phyloP scores from a whole-genome alignment of 1,284 basidiomycete genomes.

The Ceratobasidium sp. region DNA sequence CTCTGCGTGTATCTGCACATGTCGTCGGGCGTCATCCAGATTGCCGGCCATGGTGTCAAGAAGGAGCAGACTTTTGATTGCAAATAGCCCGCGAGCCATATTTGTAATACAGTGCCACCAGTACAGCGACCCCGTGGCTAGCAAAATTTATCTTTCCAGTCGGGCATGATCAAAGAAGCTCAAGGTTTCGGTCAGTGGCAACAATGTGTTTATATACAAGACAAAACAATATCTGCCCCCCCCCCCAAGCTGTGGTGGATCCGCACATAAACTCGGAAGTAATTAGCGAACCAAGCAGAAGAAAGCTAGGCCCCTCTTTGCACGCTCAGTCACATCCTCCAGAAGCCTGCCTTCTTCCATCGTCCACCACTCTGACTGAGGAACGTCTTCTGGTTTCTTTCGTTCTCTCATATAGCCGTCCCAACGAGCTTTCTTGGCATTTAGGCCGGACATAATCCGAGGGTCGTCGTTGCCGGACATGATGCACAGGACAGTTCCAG shows the following conservation, averaged over 20 bases:
- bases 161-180: no score
- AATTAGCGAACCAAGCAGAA: conserved; percentile 50
- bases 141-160: no score
- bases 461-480: conserved; percentile 90
- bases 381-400: conserved; percentile 48
- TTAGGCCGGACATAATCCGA: conserved; percentile 73
- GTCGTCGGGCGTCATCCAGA: conserved; percentile 52
- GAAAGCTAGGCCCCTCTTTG: conserved; percentile 83
- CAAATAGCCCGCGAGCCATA: conserved; percentile 4
- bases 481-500: conserved; percentile 80
- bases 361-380: conserved; percentile 68
- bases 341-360: conserved; percentile 75
- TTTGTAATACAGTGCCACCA: not conserved
- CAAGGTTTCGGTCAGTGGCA: no score
- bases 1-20: conserved; percentile 71
- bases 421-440: conserved; percentile 71
- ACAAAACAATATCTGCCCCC: no score
- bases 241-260: not conserved
- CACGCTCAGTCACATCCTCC: conserved; percentile 77
- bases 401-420: conserved; percentile 68
- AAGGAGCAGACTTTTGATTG: conserved; percentile 35
- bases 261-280: conserved; percentile 1
- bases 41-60: conserved; percentile 31
- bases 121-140: no score
- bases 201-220: no score